phyloP scores from a whole-genome alignment of 768 basidiomycete species.

The Exidia glandulosa region DNA sequence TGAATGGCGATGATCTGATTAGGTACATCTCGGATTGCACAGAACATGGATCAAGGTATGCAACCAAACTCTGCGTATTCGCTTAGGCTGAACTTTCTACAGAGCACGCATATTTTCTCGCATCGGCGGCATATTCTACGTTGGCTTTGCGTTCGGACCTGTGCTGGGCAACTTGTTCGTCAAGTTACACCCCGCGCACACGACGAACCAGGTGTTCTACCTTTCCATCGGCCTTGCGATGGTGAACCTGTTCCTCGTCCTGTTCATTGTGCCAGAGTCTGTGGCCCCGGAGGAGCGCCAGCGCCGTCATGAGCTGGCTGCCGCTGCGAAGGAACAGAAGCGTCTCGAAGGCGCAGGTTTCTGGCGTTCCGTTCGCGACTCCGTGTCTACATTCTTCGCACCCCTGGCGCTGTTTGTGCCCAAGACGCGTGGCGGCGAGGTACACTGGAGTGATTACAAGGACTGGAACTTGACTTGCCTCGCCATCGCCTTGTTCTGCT shows the following conservation, averaged over 20 bases:
- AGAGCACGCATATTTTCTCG: slow-evolving; percentile 45
- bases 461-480: slow-evolving; percentile 71
- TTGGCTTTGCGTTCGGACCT: slow-evolving; percentile 72
- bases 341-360: slow-evolving; percentile 21
- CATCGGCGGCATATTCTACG: slow-evolving; percentile 63
- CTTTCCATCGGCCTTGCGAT: slow-evolving; percentile 26
- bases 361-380: slow-evolving; percentile 7
- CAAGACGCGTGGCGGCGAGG: slow-evolving; percentile 17
- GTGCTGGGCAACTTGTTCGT: slow-evolving; percentile 49
- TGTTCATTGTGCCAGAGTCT: slow-evolving; percentile 43
- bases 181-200: slow-evolving; percentile 27
- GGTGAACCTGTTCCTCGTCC: slow-evolving; percentile 45
- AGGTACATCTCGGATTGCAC: slow-evolving; percentile 65
- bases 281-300: slow-evolving; percentile 31
- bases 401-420: slow-evolving; percentile 67
- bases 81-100: neutral
- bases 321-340: slow-evolving; percentile 14
- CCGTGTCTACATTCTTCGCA: slow-evolving; percentile 35
- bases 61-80: neutral
- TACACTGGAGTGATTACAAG: slow-evolving; percentile 24
- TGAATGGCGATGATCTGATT: neutral
- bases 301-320: neutral
- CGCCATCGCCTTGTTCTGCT: slow-evolving; percentile 50
- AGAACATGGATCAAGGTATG: slow-evolving; percentile 53
- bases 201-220: slow-evolving; percentile 44